A percentile compares a stretch with the other conserved stretches of the same genome.
These are phyloP conservation scores for Puccinia triticina DNA, from an alignment of 1,284 basidiomycete genomes.

Conservation along the genomic window DNA sequence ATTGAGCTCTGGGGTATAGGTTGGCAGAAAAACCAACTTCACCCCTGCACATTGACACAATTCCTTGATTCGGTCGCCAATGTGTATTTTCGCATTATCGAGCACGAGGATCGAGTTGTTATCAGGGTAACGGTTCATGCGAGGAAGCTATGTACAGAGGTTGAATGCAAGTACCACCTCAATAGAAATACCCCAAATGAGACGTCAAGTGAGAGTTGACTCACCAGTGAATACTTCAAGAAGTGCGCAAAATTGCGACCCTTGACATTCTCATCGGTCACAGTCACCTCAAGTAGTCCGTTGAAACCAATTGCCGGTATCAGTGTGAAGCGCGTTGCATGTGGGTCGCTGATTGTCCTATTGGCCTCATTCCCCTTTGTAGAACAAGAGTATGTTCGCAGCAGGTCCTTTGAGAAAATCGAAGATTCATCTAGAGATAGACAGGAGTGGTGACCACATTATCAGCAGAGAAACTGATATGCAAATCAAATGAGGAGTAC, in stretches of 20 bases:
- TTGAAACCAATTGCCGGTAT: not conserved
- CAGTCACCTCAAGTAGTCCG: not conserved
- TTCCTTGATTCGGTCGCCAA: too few species aligned
- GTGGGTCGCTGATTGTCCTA: not conserved
- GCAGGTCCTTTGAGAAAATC: not conserved
- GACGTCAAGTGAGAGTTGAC: too few species aligned
- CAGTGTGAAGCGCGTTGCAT: not conserved
- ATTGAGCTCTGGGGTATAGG: constrained; percentile 8
- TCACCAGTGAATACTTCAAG: not conserved
- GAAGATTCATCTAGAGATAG: not conserved
- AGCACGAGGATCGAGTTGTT: not conserved
- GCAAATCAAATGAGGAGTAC: too few species aligned
- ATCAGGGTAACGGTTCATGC: not conserved
- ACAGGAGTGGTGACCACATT: too few species aligned
- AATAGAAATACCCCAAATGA: too few species aligned
- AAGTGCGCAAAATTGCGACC: not conserved
- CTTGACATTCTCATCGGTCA: not conserved
- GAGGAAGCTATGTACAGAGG: too few species aligned
- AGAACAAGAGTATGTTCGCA: not conserved
- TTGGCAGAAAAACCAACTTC: not conserved
- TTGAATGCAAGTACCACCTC: too few species aligned
- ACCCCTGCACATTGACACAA: not conserved
- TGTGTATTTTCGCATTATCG: not conserved
- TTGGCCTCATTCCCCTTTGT: not conserved
- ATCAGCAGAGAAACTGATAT: not conserved